Base-by-base conservation (phyloP, 2,329 filamentous ascomycete species). In the Colletotrichum sp. region DNA sequence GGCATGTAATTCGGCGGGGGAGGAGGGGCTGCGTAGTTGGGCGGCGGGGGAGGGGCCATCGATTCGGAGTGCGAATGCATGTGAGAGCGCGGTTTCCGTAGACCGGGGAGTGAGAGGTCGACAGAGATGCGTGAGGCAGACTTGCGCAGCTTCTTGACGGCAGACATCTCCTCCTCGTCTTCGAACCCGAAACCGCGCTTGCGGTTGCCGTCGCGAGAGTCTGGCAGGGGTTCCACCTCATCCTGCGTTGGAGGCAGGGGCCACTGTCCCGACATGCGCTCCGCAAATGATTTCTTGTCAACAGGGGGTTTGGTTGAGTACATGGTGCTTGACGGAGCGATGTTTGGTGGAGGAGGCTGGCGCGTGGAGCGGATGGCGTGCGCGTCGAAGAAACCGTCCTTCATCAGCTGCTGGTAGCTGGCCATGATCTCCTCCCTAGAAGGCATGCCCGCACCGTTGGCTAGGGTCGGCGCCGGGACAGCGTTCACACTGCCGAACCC, bases 281-380 rank as follows among this genome's bases (percentile, higher is more conserved):
- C 64, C 18, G 69, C 24, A 32, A 77, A 67, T 3, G 74, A 76
- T 34, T 76, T 74, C 59, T 76, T 26, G 74, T 76, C 70, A 62
- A 62, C 49, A 62, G 76, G 55, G 72, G 76, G 69, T 63, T 71
- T 65, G 39, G 62, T 68, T 55, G 78, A 65, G 52, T 69, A 68
- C 59, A 67, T 28, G 71, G 76, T 65, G 55, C 69, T 65, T 68
- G 77, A 39, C 66, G 69, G 26, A 64, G 52, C 49, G 66, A 77
- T 32, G 55, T 77, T 69, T 66, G 75, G 59, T 52, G 80, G 82
- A 26, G 81, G 81, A 3, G 85, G 88, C 80, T 89, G 89, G 5
- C 90, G 86, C 2, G 89, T 90, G 6, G 90, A 91, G 76, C 90
- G 88, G 76, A 92, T 92, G 69, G 90, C 90, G 77, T 91, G 90